Evolutionary conservation across 805 yeast species (phyloP), one percentile per base, ranked within the genome.

Genomic region (Pichia californica): DNA sequence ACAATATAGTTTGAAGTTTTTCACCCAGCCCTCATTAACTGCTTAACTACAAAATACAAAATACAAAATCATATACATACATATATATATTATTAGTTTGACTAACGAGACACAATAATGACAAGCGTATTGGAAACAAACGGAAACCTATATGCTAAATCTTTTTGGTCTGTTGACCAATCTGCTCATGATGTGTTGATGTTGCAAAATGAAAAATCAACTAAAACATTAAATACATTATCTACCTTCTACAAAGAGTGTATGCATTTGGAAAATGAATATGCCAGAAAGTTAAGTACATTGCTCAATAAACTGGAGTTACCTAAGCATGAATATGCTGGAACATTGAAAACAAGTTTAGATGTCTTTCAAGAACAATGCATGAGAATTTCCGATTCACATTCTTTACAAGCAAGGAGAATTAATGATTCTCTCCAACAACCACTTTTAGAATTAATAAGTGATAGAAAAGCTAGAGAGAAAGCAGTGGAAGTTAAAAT

Each of bases 221-320:
- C 74, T 32, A 71, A 70, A 37, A 81, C 93, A 1, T 61, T 76
- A 38, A 79, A 77, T 25, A 74, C 71, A 26, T 53, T 81, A 15
- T 57, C 65, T 8, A 51, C 55, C 1, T 77, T 72, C 48, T 77
- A 76, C 60, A 73, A 67, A 46, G 84, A 79, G 44, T 64, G 81
- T 31, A 64, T 74, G 1, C 66, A 74, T 14, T 73, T 88, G 31
- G 96, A 87, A 54, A 83, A 79, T 47, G 95, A 88, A 21, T 85
- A 84, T 55, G 64, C 80, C 31, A 72, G 75, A 43, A 71, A 70
- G 46, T 59, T 88, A 51, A 65, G 64, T 18, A 39, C 42, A 2
- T 20, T 44, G 9, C 21, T 44, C 7, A 34, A 31, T 6, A 23
- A 31, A 7, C 18, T 44, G 2, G 43, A 44, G 7, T 20, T 44